Evolutionary conservation across 108 stramenopile species (phyloP), one percentile per base, ranked within the genome.

Genomic region (Phaeodactylum tricornutum): DNA sequence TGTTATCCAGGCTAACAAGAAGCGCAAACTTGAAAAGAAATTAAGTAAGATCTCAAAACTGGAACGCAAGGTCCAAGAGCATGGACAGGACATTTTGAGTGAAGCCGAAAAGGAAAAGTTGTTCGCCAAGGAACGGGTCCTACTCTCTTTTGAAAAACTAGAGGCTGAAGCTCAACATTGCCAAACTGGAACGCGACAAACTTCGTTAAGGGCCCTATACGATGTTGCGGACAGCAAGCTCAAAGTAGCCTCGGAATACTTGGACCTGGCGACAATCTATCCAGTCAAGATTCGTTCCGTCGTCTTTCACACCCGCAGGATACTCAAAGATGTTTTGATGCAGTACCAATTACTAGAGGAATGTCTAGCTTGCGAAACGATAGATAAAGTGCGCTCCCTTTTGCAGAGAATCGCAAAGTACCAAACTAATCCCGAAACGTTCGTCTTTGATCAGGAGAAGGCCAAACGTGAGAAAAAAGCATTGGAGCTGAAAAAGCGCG

Each of bases 281-380:
- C 90, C 94, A 5, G 66, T 69, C 38, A 79, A 71, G 16, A 71
- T 95, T 47, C 68, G 90, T 27, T 75, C 82, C 19, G 79, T 89
- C 8, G 67, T 84, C 4, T 95, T 95, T 55, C 94, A 95, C 56
- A 72, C 67, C 4, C 64, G 94, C 9, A 69, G 94, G 14, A 95
- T 95, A 43, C 66, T 79, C 41, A 81, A 77, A 27, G 74, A 69
- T 15, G 52, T 72, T 27, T 55, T 92, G 25, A 71, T 62, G 7
- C 48, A 53, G 32, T 92, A 82, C 55, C 93, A 95, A 48, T 50
- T 89, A 16, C 80, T 95, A 79, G 76, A 87, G 38, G 93, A 92
- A 37, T 89, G 87, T 46, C 53, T 95, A 16, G 61, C 67, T 1
- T 62, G 77, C 40, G 50, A 53, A 7, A 64, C 84, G 2, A 37